Evolutionary conservation across 2,329 filamentous ascomycete genomes (phyloP), one percentile per base, ranked within the genome.

Genomic region (Triangularia setosa): DNA sequence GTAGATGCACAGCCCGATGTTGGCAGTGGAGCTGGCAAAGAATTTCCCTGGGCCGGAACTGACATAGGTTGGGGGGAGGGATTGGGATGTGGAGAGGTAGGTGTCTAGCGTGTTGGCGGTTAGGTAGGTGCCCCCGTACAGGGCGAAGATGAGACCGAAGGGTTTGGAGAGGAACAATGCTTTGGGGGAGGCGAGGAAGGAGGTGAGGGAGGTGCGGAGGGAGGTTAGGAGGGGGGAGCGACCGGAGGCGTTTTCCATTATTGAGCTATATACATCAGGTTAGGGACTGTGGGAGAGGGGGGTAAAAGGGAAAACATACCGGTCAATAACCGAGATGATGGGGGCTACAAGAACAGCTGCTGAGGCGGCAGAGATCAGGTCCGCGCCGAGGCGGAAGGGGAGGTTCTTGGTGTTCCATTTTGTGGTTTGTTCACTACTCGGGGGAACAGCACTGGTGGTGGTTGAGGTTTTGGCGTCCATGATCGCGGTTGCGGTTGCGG

Each of bases 31-130:
- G 1, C 92, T 94, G 59, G 90, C 88, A 71, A 87, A 79, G 79
- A 98, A 97, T 75, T 97, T 97, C 66, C 85, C 77, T 0, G 88
- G 84, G 63, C 93, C 93, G 8, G 90, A 83, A 0, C 91, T 93
- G 28, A 92, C 88, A 69, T 80, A 77, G 5, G 81, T 79, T 6
- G 90, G 84, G 33, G 87, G 80, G 16, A 80, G 77, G 72, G 85
- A 79, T 14, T 87, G 70, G 23, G 16, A 4, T 1, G 90, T 92
- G 4, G 91, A 89, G 54, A 87, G 80, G 57, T 86, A 76, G 0
- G 94, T 97, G 79, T 98, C 94, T 74, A 97, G 87, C 12, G 84
- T 79, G 80, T 97, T 97, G 68, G 94, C 93, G 0, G 91, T 92
- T 12, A 95, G 79, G 80, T 97, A 97, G 65, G 94, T 98, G 69